Base-by-base conservation (phyloP, 169 alveolate genomes). In the Plasmodium billcollinsi region DNA sequence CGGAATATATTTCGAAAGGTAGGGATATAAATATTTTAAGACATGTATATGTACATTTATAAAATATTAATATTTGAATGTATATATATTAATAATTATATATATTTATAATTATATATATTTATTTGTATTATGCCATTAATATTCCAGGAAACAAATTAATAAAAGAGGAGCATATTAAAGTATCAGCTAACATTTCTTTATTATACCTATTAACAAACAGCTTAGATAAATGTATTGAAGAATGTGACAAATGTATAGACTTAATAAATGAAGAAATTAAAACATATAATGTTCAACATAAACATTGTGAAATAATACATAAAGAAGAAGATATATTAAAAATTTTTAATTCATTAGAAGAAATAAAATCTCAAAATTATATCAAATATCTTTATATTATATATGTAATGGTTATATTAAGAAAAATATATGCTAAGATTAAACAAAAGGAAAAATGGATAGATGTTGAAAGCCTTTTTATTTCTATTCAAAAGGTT, bases 351-450 rank as follows among this genome's bases (percentile, higher is more conserved):
- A 65, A 63, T 24, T 65, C 54, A 21, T 78, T 78, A 66, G 89
- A 78, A 39, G 67, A 78, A 39, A 78, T 78, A 15, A 78, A 78
- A 66, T 47, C 73, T 14, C n/a, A 49, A 78, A 78, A 78, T 45
- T 78, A 66, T 66, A 45, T 78, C 67, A 67, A 78, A 33, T 78
- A 78, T 78, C 9, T 78, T 49, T 78, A 78, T 62, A 66, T 59
- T 24, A 78, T 78, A 52, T 78, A 78, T 59, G 43, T 71, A 50
- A 78, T 78, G 50, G 89, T 78, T 20, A 33, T 39, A 65, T 75
- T 71, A 26, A 66, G 89, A 78, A 78, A 65, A 66, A 45, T 66
- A 7, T 70, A 50, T 52, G 89, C 89, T 66, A 65, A 50, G 26
- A 78, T 65, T 45, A 78, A 78, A 33, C 56, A 58, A 15, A 24